Base-by-base conservation (phyloP, 1,139 yeast genomes). In the Magnusiomyces ingens region DNA sequence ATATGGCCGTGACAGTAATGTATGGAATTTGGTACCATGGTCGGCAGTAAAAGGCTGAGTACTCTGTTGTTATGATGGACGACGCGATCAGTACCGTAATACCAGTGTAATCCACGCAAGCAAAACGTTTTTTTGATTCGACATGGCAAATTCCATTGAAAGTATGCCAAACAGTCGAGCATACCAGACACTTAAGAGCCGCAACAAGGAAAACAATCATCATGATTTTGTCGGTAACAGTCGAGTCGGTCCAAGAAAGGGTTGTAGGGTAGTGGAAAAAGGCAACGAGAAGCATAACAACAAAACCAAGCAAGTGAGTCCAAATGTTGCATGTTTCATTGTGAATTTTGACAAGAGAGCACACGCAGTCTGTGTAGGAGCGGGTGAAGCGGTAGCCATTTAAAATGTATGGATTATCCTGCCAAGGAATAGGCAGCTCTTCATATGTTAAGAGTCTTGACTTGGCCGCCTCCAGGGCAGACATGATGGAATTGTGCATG, bases 91-190 rank as follows among this genome's bases (percentile, higher is more conserved):
- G 74, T 12, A 90, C 78, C 0, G 97, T 89, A 61, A 93, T 93
- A 1, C 99, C 99, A 8, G 96, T 85, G 68, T 93, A 93, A 71
- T 93, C 99, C 48, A 91, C 83, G 69, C 99, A 93, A 0, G 97
- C 96, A 70, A 87, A 88, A 55, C 80, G 79, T 58, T 83, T 77
- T 66, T 96, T 78, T 55, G 82, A 70, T 26, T 76, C 71, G 49
- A 85, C 71, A 54, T 78, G 78, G 18, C 94, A 82, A 60, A 90
- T 85, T 58, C 90, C 84, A 55, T 86, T 81, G 68, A 89, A 91
- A 1, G 97, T 87, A 70, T 93, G 99, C 98, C 98, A 93, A 32
- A 84, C 73, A 2, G 85, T 81, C 0, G 96, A 88, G 52, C 93
- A 84, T 3, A 80, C 58, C 55, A 93, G 73, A 67, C 98, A 93